Base-by-base conservation (phyloP, 2,329 filamentous ascomycete species). In the Ophiostoma perfectum region DNA sequence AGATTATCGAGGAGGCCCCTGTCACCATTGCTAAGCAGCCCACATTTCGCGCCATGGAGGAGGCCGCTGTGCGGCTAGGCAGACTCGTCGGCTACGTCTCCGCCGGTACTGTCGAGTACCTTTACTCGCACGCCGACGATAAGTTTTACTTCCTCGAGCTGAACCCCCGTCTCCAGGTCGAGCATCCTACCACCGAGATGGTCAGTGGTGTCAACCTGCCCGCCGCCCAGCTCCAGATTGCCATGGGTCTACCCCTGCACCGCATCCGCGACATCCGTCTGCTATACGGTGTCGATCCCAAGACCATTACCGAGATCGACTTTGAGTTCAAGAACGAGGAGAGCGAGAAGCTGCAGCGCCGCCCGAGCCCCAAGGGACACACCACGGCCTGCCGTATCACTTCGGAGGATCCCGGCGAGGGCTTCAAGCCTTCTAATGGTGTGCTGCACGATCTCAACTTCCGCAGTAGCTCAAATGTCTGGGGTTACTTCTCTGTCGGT, bases 371-470 rank as follows among this genome's bases (percentile, higher is more conserved):
- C 75, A 97, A 96, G 83, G 95, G 95, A 60, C 95, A 99, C 83
- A 96, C 92, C 74, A 99, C 96, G 39, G 95, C 95, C 71, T 99
- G 95, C 82, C 92, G 95, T 87, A 99, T 99, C 81, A 99, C 95
- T 39, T 99, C 95, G 0, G 95, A 99, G 80, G 95, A 99, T 78
- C 95, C 95, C 9, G 95, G 96, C 75, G 95, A 99, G 84, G 95
- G 95, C 67, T 99, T 99, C 88, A 99, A 99, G 86, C 95, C 95
- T 69, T 99, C 95, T 63, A 96, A 94, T 76, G 95, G 95, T 88
- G 96, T 94, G 67, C 96, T 99, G 88, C 95, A 98, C 82, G 95
- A 99, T 77, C 84, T 99, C 76, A 99, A 99, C 85, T 99, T 99
- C 88, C 88, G 95, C 77, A 96, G 91, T 83, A 97, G 93, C 78